A percentile compares a stretch with the other conserved stretches of the same genome.
Evolutionary conservation across 306 rosid genomes (phyloP).

Genomic region (Chamaecrista fasciculata): DNA sequence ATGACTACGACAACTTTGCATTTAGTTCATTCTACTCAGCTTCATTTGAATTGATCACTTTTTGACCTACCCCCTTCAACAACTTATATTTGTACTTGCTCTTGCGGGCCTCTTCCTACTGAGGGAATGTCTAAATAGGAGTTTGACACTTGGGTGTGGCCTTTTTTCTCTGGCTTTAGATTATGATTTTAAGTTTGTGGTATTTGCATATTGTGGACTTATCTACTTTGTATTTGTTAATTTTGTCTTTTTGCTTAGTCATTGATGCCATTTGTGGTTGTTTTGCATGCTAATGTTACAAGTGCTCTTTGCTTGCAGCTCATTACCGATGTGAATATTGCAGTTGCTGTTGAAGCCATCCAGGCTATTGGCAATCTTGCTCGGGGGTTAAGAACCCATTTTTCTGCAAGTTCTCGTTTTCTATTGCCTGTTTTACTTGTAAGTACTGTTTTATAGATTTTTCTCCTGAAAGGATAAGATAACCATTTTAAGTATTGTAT

Average conservation of each 20-base stretch:
- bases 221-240: neutral
- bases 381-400: conserved; percentile 80
- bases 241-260: neutral
- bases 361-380: conserved; percentile 99
- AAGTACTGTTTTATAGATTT: conserved; percentile 35
- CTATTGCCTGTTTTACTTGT: conserved; percentile 93
- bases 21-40: too few relatives aligned
- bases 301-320: conserved; percentile 59
- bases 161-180: neutral
- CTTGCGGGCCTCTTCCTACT: neutral
- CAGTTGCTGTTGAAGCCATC: conserved; percentile 98
- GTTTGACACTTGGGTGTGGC: neutral
- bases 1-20: too few relatives aligned
- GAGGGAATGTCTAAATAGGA: neutral
- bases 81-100: neutral
- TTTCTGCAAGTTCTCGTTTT: conserved; percentile 95
- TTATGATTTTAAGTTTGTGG: neutral
- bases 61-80: too few relatives aligned
- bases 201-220: neutral
- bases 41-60: too few relatives aligned
- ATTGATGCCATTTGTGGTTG: neutral
- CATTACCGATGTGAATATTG: conserved; percentile 95
- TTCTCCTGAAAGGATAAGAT: neutral
- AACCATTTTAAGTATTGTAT: neutral
- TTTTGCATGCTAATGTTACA: conserved; percentile 11